Evolutionary conservation across 345 rosid genomes (phyloP).

Genomic region (Citrus reticulata): DNA sequence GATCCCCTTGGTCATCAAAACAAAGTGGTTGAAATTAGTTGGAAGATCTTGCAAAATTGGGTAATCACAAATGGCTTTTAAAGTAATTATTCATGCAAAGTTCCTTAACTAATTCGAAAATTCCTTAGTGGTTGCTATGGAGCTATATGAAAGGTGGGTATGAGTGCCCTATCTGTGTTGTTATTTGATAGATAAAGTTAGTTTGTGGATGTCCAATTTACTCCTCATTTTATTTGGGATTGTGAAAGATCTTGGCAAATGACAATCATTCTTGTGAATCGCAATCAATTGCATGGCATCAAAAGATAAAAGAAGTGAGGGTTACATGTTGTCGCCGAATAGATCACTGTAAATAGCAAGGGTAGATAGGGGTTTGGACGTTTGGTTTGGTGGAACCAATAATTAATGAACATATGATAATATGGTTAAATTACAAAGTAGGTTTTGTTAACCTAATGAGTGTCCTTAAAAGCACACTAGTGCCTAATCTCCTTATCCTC

Average conservation of each 20-base stretch:
- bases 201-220: neutral
- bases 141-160: neutral
- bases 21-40: neutral
- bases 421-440: neutral
- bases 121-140: neutral
- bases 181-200: neutral
- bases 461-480: neutral
- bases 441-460: constrained; percentile 13
- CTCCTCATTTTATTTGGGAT: neutral
- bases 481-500: neutral
- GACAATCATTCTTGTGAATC: neutral
- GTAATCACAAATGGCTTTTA: neutral
- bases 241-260: neutral
- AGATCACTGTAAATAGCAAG: neutral
- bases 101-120: neutral
- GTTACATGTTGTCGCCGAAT: neutral
- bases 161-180: neutral
- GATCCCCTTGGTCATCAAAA: neutral
- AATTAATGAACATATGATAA: neutral
- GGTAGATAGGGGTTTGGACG: neutral
- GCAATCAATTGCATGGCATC: neutral
- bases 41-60: constrained; percentile 5
- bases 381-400: constrained; percentile 6
- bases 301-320: neutral
- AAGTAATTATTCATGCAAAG: neutral